Evolutionary conservation across 495 filamentous ascomycete genomes (phyloP).

Genomic region (Talaromyces wortmannii): DNA sequence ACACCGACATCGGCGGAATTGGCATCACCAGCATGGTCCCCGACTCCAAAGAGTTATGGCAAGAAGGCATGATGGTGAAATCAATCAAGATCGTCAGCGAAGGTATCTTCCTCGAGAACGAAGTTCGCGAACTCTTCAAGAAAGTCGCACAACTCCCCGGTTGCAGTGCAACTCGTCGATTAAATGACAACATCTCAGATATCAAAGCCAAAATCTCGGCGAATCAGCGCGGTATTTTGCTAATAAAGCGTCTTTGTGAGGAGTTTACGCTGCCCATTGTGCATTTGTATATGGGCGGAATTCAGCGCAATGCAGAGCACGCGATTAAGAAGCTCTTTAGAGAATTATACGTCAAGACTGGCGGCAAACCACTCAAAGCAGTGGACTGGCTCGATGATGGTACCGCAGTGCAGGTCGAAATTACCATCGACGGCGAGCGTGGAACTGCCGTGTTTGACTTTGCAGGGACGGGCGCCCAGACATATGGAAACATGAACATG

Average conservation of each 20-base stretch:
- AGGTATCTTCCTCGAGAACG: constrained; percentile 80
- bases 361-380: constrained; percentile 73
- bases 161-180: constrained; percentile 82
- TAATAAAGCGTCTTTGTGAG: constrained; percentile 76
- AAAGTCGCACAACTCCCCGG: constrained; percentile 82
- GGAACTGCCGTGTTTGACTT: constrained; percentile 84
- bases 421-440: constrained; percentile 67
- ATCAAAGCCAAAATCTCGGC: constrained; percentile 94
- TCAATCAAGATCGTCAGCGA: constrained; percentile 90
- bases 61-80: constrained; percentile 91
- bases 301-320: constrained; percentile 85
- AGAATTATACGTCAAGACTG: constrained; percentile 69
- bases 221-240: constrained; percentile 89
- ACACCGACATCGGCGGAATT: constrained; percentile 96
- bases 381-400: constrained; percentile 85
- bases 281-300: constrained; percentile 92
- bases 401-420: constrained; percentile 63
- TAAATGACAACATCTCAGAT: constrained; percentile 93
- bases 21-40: constrained; percentile 96
- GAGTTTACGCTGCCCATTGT: constrained; percentile 91
- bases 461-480: constrained; percentile 71
- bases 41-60: constrained; percentile 84
- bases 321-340: constrained; percentile 84
- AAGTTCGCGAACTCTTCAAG: constrained; percentile 74
- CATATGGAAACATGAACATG: constrained; percentile 92